Evolutionary conservation across 352 stramenopile genomes (phyloP).

Genomic region (Globisporangium spiculum): DNA sequence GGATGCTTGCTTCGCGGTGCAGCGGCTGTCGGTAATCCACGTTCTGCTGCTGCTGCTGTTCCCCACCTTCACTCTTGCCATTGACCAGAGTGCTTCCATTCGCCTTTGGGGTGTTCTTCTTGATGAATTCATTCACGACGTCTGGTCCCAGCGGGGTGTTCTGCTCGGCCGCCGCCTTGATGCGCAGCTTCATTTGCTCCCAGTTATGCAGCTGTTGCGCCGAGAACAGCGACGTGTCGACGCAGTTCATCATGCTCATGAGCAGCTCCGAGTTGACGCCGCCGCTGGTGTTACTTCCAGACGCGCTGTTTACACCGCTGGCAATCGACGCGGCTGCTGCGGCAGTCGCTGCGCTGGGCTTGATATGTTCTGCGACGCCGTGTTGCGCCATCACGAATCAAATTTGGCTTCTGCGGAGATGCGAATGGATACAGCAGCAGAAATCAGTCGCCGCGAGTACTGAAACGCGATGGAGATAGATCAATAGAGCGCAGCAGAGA

Average conservation of each 20-base stretch:
- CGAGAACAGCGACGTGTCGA: constrained; percentile 81
- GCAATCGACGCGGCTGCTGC: constrained; percentile 6
- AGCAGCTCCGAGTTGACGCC: constrained; percentile 73
- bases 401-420: not conserved
- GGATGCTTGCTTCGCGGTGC: constrained; percentile 72
- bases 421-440: not conserved
- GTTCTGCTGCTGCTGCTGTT: constrained; percentile 14
- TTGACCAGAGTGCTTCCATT: constrained; percentile 18
- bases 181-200: constrained; percentile 72
- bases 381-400: constrained; percentile 8
- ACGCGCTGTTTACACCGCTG: not conserved
- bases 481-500: not conserved
- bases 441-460: not conserved
- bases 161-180: constrained; percentile 49
- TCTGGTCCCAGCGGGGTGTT: constrained; percentile 35
- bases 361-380: not conserved
- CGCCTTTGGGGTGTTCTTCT: constrained; percentile 39
- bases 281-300: constrained; percentile 3
- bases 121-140: constrained; percentile 27
- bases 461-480: not conserved
- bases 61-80: constrained; percentile 12
- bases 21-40: constrained; percentile 52
- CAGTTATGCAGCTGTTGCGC: constrained; percentile 69
- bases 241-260: constrained; percentile 85
- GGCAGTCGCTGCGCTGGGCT: not conserved